Evolutionary conservation across 2,329 filamentous ascomycete species (phyloP).

Genomic region (Herpomyces periplanetae): DNA sequence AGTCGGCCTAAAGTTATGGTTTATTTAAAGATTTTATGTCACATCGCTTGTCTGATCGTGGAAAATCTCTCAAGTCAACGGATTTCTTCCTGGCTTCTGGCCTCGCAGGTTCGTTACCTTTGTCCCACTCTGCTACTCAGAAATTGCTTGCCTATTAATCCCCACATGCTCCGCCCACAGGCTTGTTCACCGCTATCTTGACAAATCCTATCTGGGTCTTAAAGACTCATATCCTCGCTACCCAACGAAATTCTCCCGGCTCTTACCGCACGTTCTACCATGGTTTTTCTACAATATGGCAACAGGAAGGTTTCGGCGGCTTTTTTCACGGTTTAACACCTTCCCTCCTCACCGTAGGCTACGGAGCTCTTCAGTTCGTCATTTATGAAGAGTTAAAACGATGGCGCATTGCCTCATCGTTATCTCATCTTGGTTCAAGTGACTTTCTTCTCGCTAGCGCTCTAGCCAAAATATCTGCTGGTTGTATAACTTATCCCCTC

Average conservation of each 20-base stretch:
- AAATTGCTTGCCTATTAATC: conserved; percentile 1
- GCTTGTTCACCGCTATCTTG: conserved; percentile 32
- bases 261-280: conserved; percentile 42
- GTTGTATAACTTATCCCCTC: conserved; percentile 69
- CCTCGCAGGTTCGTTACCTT: conserved; percentile 4
- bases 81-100: conserved; percentile 6
- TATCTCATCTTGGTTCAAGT: conserved; percentile 1
- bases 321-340: conserved; percentile 64
- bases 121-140: background rate
- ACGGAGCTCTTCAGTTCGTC: conserved; percentile 80
- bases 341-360: conserved; percentile 45
- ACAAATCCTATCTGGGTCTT: conserved; percentile 96
- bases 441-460: conserved; percentile 49
- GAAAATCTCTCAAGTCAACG: conserved; percentile 4
- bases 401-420: conserved; percentile 12
- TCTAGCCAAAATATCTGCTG: conserved; percentile 46
- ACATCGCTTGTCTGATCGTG: conserved; percentile 2
- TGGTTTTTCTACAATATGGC: conserved; percentile 24
- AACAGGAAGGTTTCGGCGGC: conserved; percentile 28
- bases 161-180: conserved; percentile 11
- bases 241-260: conserved; percentile 26
- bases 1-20: conserved; percentile 1
- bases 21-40: background rate
- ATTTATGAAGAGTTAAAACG: conserved; percentile 44
- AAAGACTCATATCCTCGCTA: conserved; percentile 83